Percentiles rank a stretch among this genome's conserved stretches.
Conservation (phyloP, 305 asterid genomes). For the Withania somnifera region DNA sequence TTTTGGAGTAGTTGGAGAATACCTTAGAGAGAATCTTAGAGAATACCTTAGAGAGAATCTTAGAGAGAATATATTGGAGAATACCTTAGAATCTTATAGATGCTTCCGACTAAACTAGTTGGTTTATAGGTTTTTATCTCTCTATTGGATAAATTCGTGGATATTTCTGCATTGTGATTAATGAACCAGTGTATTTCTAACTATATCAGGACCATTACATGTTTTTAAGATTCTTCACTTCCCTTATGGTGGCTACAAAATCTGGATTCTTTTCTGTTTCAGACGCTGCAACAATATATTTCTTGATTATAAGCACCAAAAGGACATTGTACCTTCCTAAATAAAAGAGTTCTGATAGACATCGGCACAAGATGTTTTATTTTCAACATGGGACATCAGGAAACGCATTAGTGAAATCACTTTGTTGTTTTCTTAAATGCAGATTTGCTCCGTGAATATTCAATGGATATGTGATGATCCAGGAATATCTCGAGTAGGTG, state of each 20-base stretch:
- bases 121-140: not conserved
- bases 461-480: slow-evolving; percentile 89
- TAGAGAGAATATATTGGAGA: too few species aligned
- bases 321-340: not conserved
- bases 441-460: slow-evolving; percentile 77
- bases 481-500: slow-evolving; percentile 43
- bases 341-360: not conserved
- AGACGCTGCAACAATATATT: not conserved
- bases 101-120: too few species aligned
- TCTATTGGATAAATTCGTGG: not conserved
- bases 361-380: not conserved
- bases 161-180: not conserved
- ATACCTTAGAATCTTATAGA: too few species aligned
- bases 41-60: too few species aligned
- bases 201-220: not conserved
- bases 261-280: not conserved
- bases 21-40: too few species aligned
- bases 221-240: not conserved
- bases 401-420: not conserved
- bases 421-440: slow-evolving; percentile 9
- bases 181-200: not conserved
- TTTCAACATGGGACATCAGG: not conserved
- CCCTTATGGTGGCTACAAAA: not conserved
- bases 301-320: not conserved
- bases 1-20: too few species aligned